phyloP scores from a whole-genome alignment of 306 rosid genomes.

The Quercus aquifolioides region DNA sequence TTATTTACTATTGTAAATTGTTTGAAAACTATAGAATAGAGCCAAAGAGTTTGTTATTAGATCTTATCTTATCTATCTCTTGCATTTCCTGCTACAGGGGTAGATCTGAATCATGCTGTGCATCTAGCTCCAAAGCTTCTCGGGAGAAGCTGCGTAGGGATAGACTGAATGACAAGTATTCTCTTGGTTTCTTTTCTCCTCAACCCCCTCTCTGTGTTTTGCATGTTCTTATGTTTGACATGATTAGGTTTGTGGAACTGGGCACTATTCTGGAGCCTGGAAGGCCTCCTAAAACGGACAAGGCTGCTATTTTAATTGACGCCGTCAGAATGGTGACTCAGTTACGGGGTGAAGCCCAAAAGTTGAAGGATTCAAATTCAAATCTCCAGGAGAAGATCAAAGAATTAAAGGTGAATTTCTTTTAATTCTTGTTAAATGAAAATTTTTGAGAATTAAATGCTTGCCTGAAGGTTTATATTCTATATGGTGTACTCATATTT shows the following conservation, averaged over 20 bases:
- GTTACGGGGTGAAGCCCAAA: slow-evolving; percentile 75
- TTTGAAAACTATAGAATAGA: background rate
- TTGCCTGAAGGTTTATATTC: slow-evolving; percentile 3
- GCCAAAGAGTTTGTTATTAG: background rate
- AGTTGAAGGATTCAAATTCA: slow-evolving; percentile 74
- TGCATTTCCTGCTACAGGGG: slow-evolving; percentile 49
- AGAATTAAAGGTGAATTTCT: slow-evolving; percentile 70
- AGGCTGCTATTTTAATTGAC: slow-evolving; percentile 81
- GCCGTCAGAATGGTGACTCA: slow-evolving; percentile 88
- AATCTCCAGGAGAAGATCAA: slow-evolving; percentile 87
- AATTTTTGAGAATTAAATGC: slow-evolving; percentile 1
- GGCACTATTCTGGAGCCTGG: slow-evolving; percentile 94
- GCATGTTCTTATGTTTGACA: slow-evolving; percentile 27
- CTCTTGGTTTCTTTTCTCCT: background rate
- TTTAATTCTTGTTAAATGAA: background rate
- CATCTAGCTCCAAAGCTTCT: slow-evolving; percentile 87
- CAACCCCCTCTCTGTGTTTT: slow-evolving; percentile 10
- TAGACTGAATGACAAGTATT: slow-evolving; percentile 89
- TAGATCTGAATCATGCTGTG: slow-evolving; percentile 60
- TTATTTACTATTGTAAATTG: background rate
- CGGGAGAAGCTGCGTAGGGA: slow-evolving; percentile 95
- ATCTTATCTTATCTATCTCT: slow-evolving; percentile 5
- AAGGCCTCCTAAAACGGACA: slow-evolving; percentile 86
- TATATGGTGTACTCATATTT: background rate
- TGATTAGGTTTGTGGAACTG: slow-evolving; percentile 78